Conservation (phyloP, 1,284 basidiomycete species). For the Mycosarcoma mackinlayi region DNA sequence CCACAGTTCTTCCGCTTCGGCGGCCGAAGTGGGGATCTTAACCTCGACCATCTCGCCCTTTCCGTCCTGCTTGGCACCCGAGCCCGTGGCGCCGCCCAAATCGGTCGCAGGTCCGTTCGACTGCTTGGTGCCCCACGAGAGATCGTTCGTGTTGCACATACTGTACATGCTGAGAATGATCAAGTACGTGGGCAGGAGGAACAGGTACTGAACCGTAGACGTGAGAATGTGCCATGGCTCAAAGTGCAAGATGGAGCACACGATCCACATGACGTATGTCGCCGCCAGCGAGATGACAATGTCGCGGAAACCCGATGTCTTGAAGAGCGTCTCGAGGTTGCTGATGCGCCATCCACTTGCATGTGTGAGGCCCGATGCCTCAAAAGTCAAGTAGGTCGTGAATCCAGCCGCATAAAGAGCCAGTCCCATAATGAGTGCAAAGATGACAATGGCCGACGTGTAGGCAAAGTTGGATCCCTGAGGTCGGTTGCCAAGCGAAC, state of each 20-base stretch:
- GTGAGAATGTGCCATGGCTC: constrained; percentile 68
- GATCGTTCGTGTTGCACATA: constrained; percentile 65
- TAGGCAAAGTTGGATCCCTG: constrained; percentile 62
- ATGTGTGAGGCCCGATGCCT: constrained; percentile 32
- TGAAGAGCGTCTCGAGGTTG: constrained; percentile 42
- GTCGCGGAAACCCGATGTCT: constrained; percentile 56
- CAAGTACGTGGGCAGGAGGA: constrained; percentile 63
- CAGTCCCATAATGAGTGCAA: constrained; percentile 59
- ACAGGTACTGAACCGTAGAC: constrained; percentile 62
- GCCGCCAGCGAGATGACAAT: constrained; percentile 65
- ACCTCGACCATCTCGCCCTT: constrained; percentile 60
- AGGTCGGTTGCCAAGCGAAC: constrained; percentile 66
- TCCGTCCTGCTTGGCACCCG: constrained; percentile 44
- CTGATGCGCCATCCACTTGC: constrained; percentile 21
- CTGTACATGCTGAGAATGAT: constrained; percentile 65
- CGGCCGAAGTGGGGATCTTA: constrained; percentile 57
- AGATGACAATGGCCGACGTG: constrained; percentile 59
- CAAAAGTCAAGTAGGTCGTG: constrained; percentile 58
- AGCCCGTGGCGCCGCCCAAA: constrained; percentile 55
- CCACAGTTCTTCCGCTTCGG: constrained; percentile 64
- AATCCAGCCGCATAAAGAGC: constrained; percentile 58
- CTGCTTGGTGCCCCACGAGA: constrained; percentile 67
- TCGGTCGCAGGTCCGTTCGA: constrained; percentile 58
- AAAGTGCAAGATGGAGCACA: constrained; percentile 59
- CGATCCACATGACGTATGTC: constrained; percentile 65